Evolutionary conservation across 495 filamentous ascomycete genomes (phyloP).

Genomic region (Lentithecium fluviatile): DNA sequence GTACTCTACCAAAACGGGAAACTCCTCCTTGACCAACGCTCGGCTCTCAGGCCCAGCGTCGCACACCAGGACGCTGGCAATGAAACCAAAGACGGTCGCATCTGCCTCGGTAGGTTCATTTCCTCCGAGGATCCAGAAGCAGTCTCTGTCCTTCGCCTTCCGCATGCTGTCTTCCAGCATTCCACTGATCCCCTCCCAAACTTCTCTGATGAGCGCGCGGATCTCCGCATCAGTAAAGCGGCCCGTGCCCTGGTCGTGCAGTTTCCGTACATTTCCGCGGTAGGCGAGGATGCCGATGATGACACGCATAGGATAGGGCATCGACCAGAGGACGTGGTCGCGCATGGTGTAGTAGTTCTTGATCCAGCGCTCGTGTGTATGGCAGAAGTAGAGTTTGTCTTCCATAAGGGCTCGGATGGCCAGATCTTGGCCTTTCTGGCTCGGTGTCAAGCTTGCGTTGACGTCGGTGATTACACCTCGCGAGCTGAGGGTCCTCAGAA

Average conservation of each 20-base stretch:
- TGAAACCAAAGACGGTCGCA: conserved; percentile 56
- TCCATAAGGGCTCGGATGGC: conserved; percentile 57
- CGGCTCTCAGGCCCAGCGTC: conserved; percentile 9
- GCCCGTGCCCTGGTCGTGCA: conserved; percentile 58
- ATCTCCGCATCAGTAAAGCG: conserved; percentile 55
- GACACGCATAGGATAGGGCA: conserved; percentile 55
- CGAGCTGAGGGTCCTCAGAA: conserved; percentile 48
- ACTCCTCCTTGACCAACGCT: conserved; percentile 32
- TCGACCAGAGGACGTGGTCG: conserved; percentile 47
- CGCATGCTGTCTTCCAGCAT: conserved; percentile 39
- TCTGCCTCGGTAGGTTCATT: conserved; percentile 58
- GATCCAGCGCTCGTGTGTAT: conserved; percentile 53
- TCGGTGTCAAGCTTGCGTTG: conserved; percentile 45
- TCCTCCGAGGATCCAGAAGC: conserved; percentile 60
- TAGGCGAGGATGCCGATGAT: conserved; percentile 56
- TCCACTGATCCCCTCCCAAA: conserved; percentile 54
- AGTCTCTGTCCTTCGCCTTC: conserved; percentile 22
- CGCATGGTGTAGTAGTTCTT: conserved; percentile 65
- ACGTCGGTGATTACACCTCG: conserved; percentile 49
- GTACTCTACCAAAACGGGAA: conserved; percentile 57
- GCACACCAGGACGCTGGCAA: conserved; percentile 51
- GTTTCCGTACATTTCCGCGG: conserved; percentile 43
- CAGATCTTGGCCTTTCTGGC: conserved; percentile 50
- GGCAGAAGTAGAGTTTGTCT: conserved; percentile 59
- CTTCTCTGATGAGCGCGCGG: conserved; percentile 45